Evolutionary conservation across 2,329 filamentous ascomycete genomes (phyloP).

Genomic region (Pseudogymnoascus verrucosus): DNA sequence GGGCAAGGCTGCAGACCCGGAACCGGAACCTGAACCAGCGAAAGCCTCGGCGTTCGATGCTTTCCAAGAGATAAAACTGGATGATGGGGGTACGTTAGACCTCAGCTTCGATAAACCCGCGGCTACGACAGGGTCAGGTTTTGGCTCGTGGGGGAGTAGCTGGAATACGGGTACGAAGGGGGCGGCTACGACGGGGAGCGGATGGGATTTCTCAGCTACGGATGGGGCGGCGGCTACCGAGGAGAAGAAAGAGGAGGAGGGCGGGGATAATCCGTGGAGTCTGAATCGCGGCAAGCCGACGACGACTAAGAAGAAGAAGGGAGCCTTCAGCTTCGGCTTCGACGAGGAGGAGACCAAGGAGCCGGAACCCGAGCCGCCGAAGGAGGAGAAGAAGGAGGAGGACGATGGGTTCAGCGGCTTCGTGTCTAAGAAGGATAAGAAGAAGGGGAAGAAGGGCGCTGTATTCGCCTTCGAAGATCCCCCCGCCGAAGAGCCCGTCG

Average conservation of each 20-base stretch:
- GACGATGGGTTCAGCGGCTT: conserved; percentile 33
- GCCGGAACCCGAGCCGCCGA: conserved; percentile 19
- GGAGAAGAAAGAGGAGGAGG: conserved; percentile 35
- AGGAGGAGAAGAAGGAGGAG: conserved; percentile 30
- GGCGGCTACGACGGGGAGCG: conserved; percentile 19
- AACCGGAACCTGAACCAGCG: conserved; percentile 27
- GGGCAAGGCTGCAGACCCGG: conserved; percentile 24
- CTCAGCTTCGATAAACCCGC: conserved; percentile 44
- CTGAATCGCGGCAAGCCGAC: conserved; percentile 41
- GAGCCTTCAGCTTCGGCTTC: conserved; percentile 41
- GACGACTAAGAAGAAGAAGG: conserved; percentile 37
- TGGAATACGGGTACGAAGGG: conserved; percentile 43
- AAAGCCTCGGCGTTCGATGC: conserved; percentile 37
- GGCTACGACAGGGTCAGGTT: conserved; percentile 29
- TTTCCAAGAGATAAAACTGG: conserved; percentile 64
- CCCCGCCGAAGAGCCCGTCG: conserved; percentile 20
- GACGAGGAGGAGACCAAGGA: conserved; percentile 33
- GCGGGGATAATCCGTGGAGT: conserved; percentile 43
- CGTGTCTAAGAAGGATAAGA: conserved; percentile 37
- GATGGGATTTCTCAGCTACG: conserved; percentile 38
- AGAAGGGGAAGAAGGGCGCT: conserved; percentile 32
- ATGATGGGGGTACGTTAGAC: conserved; percentile 50
- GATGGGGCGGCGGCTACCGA: conserved; percentile 32
- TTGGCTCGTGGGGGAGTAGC: conserved; percentile 53
- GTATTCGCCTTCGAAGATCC: conserved; percentile 19